Evolutionary conservation across 257 asterid species (phyloP), one percentile per base, ranked within the genome.

Genomic region (Agastache rugosa): DNA sequence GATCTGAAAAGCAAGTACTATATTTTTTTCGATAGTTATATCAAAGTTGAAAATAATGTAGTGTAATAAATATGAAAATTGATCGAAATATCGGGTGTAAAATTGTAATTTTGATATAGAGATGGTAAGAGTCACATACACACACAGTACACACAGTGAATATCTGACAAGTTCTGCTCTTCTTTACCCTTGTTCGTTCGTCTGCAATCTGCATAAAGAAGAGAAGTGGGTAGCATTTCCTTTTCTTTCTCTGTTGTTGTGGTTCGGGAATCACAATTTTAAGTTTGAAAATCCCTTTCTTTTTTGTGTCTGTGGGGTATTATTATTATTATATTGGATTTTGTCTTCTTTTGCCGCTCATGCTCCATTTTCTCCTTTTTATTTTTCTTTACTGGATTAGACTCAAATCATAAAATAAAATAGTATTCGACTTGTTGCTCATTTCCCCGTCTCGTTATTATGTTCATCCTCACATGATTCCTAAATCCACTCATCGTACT

Each of bases 191-290:
- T 39, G 34, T 56, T 29, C 19, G 16, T 41, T 64, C 48, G 71
- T 5, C 37, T 31, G 37, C 37, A 31, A 67, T 5, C 37, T 31
- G 37, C 37, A 31, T 31, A 31, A 31, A 4, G 22, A 76, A 51
- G 23, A 35, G 83, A 68, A 81, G 83, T 78, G 84, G 81, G 82
- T 68, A 65, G 72, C 85, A 76, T 71, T 74, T 78, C 84, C 54
- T 84, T 78, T 84, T 78, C 79, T 35, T 64, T 50, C 27, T 47
- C 6, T 79, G 78, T 41, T 22, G 53, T 64, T 61, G 47, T 20
- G 75, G 63, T 55, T 72, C 15, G 63, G 48, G 75, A 77, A 69
- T 80, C 84, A 48, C 62, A 59, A 7, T 79, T 81, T 71, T 70
- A 76, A 83, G 85, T 80, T 77, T 78, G 82, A 80, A 85, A 54